Evolutionary conservation across 2,329 filamentous ascomycete species (phyloP).

Genomic region (Xenosphaeropsis pyriputrescens): DNA sequence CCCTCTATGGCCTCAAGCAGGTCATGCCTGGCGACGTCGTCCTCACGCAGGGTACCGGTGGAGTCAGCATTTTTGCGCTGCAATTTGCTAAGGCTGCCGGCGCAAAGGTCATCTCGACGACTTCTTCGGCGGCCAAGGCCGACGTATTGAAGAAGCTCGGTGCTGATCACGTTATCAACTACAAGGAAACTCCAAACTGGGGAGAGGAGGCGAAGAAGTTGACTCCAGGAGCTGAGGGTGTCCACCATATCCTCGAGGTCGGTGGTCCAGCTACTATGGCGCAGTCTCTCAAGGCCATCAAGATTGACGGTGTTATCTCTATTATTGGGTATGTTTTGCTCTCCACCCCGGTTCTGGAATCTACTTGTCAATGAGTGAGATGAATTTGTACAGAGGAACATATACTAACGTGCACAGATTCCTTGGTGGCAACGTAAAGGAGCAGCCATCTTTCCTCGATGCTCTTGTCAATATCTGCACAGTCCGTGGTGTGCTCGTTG

Average conservation of each 20-base stretch:
- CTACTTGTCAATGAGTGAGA: no score
- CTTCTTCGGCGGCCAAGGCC: constrained; percentile 21
- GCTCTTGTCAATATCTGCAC: constrained; percentile 21
- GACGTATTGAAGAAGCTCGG: constrained; percentile 22
- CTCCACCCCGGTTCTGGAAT: no score
- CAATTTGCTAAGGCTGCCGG: constrained; percentile 26
- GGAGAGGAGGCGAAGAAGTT: constrained; percentile 21
- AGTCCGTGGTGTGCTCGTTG: constrained; percentile 29
- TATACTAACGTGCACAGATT: constrained; percentile 6
- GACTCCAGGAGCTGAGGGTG: constrained; percentile 21
- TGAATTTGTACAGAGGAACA: no score
- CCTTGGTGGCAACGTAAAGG: constrained; percentile 13
- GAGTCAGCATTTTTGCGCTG: constrained; percentile 22
- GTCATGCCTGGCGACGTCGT: constrained; percentile 21
- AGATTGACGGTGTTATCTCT: constrained; percentile 24
- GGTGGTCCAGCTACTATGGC: constrained; percentile 23
- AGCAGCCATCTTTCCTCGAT: constrained; percentile 17
- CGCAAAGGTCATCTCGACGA: constrained; percentile 26
- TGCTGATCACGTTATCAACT: constrained; percentile 28
- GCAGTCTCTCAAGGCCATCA: constrained; percentile 24
- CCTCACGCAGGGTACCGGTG: constrained; percentile 26
- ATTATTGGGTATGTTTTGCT: constrained; percentile 16
- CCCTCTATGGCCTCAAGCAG: constrained; percentile 31
- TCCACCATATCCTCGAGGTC: constrained; percentile 28
- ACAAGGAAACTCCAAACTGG: constrained; percentile 24